Conservation (phyloP, 805 yeast genomes). For the Pichia heedii region DNA sequence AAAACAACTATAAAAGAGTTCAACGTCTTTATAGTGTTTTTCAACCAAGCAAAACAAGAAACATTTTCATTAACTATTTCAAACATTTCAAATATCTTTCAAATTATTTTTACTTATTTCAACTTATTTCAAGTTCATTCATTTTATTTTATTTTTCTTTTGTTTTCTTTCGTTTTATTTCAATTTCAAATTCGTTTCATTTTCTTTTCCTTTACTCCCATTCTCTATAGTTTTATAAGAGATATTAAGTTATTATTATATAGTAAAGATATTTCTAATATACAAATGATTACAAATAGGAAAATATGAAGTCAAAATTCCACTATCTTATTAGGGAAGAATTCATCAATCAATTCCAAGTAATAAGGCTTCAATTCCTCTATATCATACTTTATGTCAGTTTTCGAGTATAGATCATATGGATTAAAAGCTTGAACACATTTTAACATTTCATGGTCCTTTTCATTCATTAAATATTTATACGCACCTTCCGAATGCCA, state of each 20-base stretch:
- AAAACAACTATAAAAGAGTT: too few relatives aligned
- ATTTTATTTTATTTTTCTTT: background rate
- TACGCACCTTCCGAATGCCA: conserved; percentile 70
- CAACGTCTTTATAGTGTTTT: too few relatives aligned
- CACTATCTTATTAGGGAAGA: conserved; percentile 46
- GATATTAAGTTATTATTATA: too few relatives aligned
- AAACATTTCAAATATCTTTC: too few relatives aligned
- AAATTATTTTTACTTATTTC: too few relatives aligned
- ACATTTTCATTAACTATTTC: background rate
- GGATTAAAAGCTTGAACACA: conserved; percentile 62
- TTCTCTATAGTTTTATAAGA: too few relatives aligned
- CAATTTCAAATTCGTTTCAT: too few relatives aligned
- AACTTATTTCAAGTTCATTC: background rate
- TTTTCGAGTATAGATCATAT: conserved; percentile 60
- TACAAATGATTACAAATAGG: background rate
- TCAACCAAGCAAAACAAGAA: background rate
- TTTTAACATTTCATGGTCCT: conserved; percentile 49
- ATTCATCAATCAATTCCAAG: conserved; percentile 55
- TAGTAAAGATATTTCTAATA: too few relatives aligned
- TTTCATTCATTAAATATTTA: conserved; percentile 51
- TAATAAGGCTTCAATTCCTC: conserved; percentile 50
- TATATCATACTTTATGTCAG: conserved; percentile 38
- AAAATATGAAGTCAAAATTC: conserved; percentile 35
- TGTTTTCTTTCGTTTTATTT: too few relatives aligned
- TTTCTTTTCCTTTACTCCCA: too few relatives aligned